Evolutionary conservation across 306 rosid genomes (phyloP).

Genomic region (Mimosa pudica): DNA sequence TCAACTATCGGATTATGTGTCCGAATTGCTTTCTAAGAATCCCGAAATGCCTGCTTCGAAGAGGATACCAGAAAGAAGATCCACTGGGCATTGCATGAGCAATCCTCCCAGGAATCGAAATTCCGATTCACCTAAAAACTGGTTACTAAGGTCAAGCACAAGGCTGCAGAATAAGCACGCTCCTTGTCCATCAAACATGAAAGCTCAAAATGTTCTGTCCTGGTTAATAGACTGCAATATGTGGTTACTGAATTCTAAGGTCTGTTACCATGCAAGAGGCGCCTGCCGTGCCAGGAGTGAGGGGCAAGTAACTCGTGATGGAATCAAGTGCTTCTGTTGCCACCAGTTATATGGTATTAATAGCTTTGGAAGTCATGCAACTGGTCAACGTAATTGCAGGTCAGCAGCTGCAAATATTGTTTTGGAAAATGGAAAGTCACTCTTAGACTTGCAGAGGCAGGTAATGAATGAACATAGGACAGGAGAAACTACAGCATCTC

Average conservation of each 20-base stretch:
- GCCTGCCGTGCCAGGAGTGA: conserved; percentile 29
- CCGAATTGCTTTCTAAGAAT: conserved; percentile 42
- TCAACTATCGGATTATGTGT: conserved; percentile 30
- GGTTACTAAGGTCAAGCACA: conserved; percentile 57
- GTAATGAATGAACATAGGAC: conserved; percentile 38
- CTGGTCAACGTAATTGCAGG: conserved; percentile 42
- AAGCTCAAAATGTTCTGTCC: conserved; percentile 67
- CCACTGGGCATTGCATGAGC: conserved; percentile 34
- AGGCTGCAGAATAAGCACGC: conserved; percentile 53
- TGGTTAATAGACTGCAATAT: conserved; percentile 77
- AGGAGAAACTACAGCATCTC: conserved; percentile 32
- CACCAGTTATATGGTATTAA: conserved; percentile 43
- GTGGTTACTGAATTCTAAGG: conserved; percentile 72
- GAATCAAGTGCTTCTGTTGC: conserved; percentile 87
- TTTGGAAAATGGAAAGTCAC: conserved; percentile 72
- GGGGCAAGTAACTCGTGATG: conserved; percentile 67
- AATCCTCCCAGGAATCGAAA: conserved; percentile 35
- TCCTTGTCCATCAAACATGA: conserved; percentile 47
- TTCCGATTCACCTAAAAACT: conserved; percentile 33
- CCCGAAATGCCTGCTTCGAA: conserved; percentile 31
- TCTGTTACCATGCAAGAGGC: conserved; percentile 33
- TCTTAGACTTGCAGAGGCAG: conserved; percentile 61
- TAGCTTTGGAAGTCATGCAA: conserved; percentile 61
- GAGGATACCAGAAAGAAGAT: conserved; percentile 30
- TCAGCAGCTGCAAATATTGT: conserved; percentile 60